Percentiles rank a stretch among this genome's conserved stretches.
Evolutionary conservation across 768 basidiomycete species (phyloP).

Genomic region (Chlorophyllum brunneum): DNA sequence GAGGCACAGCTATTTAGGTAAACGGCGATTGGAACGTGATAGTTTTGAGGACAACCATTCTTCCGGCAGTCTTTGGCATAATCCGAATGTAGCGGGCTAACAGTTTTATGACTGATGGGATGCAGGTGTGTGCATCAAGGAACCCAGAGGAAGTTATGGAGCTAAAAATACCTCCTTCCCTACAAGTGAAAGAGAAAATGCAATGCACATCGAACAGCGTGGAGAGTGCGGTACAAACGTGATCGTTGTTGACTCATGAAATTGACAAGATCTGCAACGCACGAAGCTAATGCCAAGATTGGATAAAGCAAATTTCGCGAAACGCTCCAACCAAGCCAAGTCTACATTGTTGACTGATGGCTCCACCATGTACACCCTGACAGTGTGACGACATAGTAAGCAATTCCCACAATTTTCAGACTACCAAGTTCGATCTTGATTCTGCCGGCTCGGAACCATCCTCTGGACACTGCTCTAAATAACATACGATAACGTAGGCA

Average conservation of each 20-base stretch:
- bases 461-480: background rate
- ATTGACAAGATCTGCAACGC: conserved; percentile 1
- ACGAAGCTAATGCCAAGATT: background rate
- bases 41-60: conserved; percentile 1
- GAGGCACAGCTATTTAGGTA: conserved; percentile 7
- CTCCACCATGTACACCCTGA: conserved; percentile 6
- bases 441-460: conserved; percentile 1
- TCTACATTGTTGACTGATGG: conserved; percentile 7
- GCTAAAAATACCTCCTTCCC: conserved; percentile 9
- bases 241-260: background rate
- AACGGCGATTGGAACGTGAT: background rate
- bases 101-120: conserved; percentile 9
- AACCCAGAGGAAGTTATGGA: conserved; percentile 6
- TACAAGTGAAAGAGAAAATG: background rate
- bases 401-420: conserved; percentile 6
- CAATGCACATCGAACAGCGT: background rate
- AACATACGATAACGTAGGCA: background rate
- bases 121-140: conserved; percentile 7
- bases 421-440: conserved; percentile 1
- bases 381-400: conserved; percentile 9
- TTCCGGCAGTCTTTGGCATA: conserved; percentile 12
- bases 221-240: background rate
- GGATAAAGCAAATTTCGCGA: conserved; percentile 11
- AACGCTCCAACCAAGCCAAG: background rate
- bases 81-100: conserved; percentile 11